These are phyloP conservation scores for Aspergillus clavatus DNA, from an alignment of 2,329 filamentous ascomycete species.

Conservation along the genomic window DNA sequence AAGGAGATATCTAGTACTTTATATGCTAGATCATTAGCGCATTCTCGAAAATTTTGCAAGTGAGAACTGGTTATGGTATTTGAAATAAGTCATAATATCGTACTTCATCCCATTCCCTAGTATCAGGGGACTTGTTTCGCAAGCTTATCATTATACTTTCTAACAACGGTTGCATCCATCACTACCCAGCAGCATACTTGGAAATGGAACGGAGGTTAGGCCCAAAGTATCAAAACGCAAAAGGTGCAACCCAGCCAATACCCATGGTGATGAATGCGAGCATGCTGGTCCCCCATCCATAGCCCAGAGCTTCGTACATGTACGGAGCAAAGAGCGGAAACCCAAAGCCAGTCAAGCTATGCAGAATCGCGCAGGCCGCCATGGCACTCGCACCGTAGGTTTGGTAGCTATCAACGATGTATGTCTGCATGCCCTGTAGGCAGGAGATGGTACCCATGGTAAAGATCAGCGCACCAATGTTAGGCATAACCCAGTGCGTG, in stretches of 20 bases:
- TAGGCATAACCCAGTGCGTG: slow-evolving; percentile 52
- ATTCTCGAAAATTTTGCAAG: too few species aligned
- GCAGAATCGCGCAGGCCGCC: slow-evolving; percentile 32
- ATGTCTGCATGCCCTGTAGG: slow-evolving; percentile 45
- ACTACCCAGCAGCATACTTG: neutral
- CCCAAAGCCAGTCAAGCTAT: slow-evolving; percentile 37
- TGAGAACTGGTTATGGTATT: too few species aligned
- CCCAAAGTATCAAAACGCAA: slow-evolving; percentile 5
- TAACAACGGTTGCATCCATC: too few species aligned
- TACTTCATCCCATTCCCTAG: too few species aligned
- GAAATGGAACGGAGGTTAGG: neutral
- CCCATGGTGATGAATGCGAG: slow-evolving; percentile 35
- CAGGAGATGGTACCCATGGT: slow-evolving; percentile 44
- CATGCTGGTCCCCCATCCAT: slow-evolving; percentile 41
- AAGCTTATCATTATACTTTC: too few species aligned
- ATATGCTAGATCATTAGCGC: too few species aligned
- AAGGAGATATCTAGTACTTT: too few species aligned
- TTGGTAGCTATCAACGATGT: slow-evolving; percentile 41
- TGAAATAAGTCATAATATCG: too few species aligned
- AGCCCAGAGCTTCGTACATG: slow-evolving; percentile 34
- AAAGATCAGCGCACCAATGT: slow-evolving; percentile 51
- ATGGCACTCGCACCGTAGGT: slow-evolving; percentile 39
- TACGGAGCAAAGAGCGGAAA: slow-evolving; percentile 42
- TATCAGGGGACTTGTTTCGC: too few species aligned
- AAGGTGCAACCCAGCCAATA: slow-evolving; percentile 40